A percentile compares a stretch with the other conserved stretches of the same genome.
These are phyloP conservation scores for Mortierella sp. DNA, from an alignment of 371 early-diverging fungal species.

Conservation along the genomic window DNA sequence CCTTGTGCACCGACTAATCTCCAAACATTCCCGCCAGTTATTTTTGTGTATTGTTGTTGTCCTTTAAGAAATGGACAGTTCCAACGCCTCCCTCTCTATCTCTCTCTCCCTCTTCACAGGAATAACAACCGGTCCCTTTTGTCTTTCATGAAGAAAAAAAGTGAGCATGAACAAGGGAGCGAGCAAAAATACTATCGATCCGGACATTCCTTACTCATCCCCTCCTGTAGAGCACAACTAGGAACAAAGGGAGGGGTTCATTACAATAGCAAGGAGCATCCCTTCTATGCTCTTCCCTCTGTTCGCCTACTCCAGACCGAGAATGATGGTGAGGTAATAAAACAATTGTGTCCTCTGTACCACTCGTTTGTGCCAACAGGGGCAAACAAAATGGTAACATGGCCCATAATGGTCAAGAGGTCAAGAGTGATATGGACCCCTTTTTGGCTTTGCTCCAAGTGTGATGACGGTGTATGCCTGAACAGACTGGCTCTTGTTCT, in stretches of 20 bases:
- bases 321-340: background rate
- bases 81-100: background rate
- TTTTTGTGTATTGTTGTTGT: background rate
- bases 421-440: background rate
- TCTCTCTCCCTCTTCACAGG: background rate
- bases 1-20: background rate
- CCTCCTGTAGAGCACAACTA: background rate
- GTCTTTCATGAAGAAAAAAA: background rate
- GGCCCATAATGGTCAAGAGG: background rate
- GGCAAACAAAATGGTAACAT: background rate
- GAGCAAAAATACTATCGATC: background rate
- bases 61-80: background rate
- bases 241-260: background rate
- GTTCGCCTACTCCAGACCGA: background rate
- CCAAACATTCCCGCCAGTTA: background rate
- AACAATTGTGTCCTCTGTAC: background rate
- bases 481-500: background rate
- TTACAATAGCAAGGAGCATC: background rate
- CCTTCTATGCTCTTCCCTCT: background rate
- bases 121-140: background rate
- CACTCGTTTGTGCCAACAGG: background rate
- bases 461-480: background rate
- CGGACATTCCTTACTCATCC: background rate
- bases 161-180: background rate
- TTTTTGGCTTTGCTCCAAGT: background rate